Evolutionary conservation across 2,329 filamentous ascomycete species (phyloP), one percentile per base, ranked within the genome.

Genomic region (Byssochlamys sp.): DNA sequence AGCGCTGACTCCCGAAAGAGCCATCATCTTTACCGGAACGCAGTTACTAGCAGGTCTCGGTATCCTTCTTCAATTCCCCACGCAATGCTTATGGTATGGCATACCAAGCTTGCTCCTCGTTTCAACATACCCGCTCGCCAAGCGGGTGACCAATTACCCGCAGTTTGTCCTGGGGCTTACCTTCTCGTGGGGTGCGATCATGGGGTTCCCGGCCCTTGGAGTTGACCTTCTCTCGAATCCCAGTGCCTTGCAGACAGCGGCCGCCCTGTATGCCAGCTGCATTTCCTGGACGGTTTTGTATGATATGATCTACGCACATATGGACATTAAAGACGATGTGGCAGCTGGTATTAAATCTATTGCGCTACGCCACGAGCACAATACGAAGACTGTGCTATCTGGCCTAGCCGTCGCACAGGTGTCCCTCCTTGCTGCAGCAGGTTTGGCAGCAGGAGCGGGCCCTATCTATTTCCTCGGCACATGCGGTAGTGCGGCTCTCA

Each of bases 381-480:
- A 77, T 61, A 75, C 75, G 29, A 78, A 78, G 60, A 61, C 69
- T 3, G 68, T 78, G 10, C 68, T 78, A 14, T 72, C 70, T 29
- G 73, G 70, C 26, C 65, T 78, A 53, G 74, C 75, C 11, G 67
- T 65, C 2, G 65, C 66, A 45, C 76, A 78, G 57, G 70, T 78
- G 19, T 66, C 69, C n/a, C 65, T 78, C 9, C 71, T 78, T 48
- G 73, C 72, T 35, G 68, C 69, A 29, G 75, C 76, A 26, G 76
- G 76, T n/a, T 65, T 73, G 53, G 73, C 74, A 52, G 70, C 78
- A 14, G 82, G 81, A 12, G 77, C 81, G 24, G 82, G 83, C 0
- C 83, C 83, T 1, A 64, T 83, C 12, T 86, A 82, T 70, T 84
- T 82, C 59, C 63, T 78, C 10, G 82, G 81, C 4, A 81, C 78